Conservation (phyloP, 495 filamentous ascomycete species). For the Filosporella fistucella region DNA sequence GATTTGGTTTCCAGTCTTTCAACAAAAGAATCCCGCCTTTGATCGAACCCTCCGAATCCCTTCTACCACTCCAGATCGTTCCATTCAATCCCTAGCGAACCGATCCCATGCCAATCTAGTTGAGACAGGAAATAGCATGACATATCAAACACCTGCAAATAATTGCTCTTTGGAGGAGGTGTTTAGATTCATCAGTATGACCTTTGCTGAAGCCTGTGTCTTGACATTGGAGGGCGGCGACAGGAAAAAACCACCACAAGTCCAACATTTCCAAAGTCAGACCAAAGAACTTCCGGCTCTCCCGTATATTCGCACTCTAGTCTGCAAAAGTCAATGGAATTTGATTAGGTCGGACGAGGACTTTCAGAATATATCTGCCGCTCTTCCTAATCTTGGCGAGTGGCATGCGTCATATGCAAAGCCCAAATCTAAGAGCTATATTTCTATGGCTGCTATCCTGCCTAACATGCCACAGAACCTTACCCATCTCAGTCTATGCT, state of each 20-base stretch:
- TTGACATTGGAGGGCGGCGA: slow-evolving; percentile 75
- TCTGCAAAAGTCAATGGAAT: slow-evolving; percentile 74
- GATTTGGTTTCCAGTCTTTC: slow-evolving; percentile 57
- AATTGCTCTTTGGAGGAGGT: slow-evolving; percentile 67
- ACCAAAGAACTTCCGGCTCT: slow-evolving; percentile 36
- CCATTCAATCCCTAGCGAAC: slow-evolving; percentile 33
- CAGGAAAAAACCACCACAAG: slow-evolving; percentile 62
- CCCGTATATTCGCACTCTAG: slow-evolving; percentile 47
- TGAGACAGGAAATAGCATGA: slow-evolving; percentile 9
- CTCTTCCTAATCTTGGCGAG: slow-evolving; percentile 61
- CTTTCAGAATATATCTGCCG: slow-evolving; percentile 52
- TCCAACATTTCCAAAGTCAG: slow-evolving; percentile 46
- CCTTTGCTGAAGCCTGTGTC: slow-evolving; percentile 56
- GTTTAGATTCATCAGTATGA: slow-evolving; percentile 50
- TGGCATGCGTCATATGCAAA: slow-evolving; percentile 70
- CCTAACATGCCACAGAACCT: slow-evolving; percentile 46
- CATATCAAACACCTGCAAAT: slow-evolving; percentile 48
- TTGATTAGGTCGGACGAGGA: slow-evolving; percentile 62
- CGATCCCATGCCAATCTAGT: slow-evolving; percentile 13
- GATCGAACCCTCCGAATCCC: slow-evolving; percentile 33
- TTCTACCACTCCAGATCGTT: slow-evolving; percentile 42
- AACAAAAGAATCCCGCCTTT: slow-evolving; percentile 20
- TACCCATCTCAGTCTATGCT: slow-evolving; percentile 55
- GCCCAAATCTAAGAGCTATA: slow-evolving; percentile 61
- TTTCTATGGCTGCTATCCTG: slow-evolving; percentile 57